Conservation (phyloP, 2,329 filamentous ascomycete genomes). For the Beauveria brongniartii region DNA sequence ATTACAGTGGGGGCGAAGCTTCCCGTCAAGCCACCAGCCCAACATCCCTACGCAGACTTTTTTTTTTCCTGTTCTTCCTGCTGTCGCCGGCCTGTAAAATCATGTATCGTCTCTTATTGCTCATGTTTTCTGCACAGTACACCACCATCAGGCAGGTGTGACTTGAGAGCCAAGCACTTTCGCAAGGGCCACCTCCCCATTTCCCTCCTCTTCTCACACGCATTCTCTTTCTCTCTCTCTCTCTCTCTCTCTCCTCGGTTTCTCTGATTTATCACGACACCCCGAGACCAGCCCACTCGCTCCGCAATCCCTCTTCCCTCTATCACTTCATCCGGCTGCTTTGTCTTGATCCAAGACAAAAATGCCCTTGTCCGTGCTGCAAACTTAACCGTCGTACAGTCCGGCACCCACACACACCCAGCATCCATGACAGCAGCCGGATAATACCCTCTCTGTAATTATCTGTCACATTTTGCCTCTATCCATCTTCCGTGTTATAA, state of each 20-base stretch:
- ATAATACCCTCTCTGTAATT: background rate
- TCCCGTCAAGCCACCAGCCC: constrained; percentile 7
- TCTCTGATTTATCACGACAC: background rate
- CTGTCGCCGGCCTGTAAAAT: too few species aligned
- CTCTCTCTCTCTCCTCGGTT: background rate
- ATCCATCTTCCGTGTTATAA: background rate
- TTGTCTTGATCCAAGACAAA: background rate
- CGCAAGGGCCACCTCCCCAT: too few species aligned
- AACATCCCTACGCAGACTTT: background rate
- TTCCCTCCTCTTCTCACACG: background rate
- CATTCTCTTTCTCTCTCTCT: background rate
- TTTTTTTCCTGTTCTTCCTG: background rate
- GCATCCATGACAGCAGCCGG: background rate
- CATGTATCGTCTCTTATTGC: background rate
- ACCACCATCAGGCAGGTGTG: too few species aligned
- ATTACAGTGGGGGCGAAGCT: constrained; percentile 8
- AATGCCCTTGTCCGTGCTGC: background rate
- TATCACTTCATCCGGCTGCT: background rate
- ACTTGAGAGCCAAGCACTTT: too few species aligned
- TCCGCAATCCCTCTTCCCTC: background rate
- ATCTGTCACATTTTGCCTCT: background rate
- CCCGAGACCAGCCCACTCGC: background rate
- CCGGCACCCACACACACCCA: background rate
- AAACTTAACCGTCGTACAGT: background rate
- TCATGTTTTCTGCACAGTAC: too few species aligned